These are phyloP conservation scores for Trypanosoma avium DNA, from an alignment of 208 protist species.

Conservation along the genomic window DNA sequence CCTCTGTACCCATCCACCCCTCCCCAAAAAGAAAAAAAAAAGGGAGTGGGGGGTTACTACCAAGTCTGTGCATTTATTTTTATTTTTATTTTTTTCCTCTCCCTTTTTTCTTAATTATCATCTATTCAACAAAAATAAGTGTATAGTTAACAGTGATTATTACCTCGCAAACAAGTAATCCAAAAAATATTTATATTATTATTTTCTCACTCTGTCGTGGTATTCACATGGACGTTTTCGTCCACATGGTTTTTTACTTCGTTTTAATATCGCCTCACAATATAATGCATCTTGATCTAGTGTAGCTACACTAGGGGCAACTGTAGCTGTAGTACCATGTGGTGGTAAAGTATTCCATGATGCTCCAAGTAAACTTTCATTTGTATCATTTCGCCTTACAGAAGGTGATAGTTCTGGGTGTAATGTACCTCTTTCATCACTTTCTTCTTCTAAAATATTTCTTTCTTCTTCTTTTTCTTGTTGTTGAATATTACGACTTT, in stretches of 20 bases:
- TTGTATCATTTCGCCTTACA: background rate
- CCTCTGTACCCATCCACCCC: too few relatives aligned
- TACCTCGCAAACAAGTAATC: background rate
- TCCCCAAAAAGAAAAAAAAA: too few relatives aligned
- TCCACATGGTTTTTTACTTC: constrained; percentile 48
- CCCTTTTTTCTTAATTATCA: too few relatives aligned
- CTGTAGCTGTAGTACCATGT: background rate
- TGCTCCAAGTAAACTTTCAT: background rate
- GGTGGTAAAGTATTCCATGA: constrained; percentile 2
- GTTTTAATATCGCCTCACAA: constrained; percentile 52
- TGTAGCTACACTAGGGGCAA: background rate
- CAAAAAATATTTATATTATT: background rate
- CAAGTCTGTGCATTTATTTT: too few relatives aligned
- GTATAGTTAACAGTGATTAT: background rate
- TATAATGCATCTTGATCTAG: constrained; percentile 1
- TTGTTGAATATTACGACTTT: background rate
- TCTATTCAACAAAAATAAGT: too few relatives aligned
- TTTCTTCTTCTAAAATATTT: background rate
- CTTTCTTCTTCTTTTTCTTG: background rate
- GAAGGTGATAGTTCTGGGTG: background rate
- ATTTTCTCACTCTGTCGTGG: constrained; percentile 37
- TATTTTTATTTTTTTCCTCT: constrained; percentile 15
- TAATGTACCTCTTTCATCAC: too few relatives aligned
- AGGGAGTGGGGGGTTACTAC: too few relatives aligned
- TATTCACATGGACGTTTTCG: constrained; percentile 49